A percentile compares a stretch with the other conserved stretches of the same genome.
Conservation (phyloP, 768 basidiomycete species). For the Leccinum boreale region DNA sequence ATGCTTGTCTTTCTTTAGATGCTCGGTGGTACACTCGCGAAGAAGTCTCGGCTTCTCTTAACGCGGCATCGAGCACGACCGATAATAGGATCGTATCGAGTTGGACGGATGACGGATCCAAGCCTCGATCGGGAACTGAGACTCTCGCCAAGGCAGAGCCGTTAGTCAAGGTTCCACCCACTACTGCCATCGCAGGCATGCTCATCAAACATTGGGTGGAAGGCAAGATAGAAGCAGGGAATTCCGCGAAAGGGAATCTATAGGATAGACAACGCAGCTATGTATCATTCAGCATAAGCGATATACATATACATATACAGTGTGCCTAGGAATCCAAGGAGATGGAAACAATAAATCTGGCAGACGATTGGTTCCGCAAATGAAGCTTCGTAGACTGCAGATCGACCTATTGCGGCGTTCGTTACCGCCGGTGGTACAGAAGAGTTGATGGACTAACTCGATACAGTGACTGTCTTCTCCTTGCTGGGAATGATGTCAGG, state of each 20-base stretch:
- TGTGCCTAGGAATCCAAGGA: not conserved
- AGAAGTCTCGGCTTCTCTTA: conserved; percentile 62
- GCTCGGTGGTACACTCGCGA: conserved; percentile 85
- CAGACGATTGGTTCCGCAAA: not conserved
- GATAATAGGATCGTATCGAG: conserved; percentile 24
- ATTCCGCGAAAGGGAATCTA: conserved; percentile 41
- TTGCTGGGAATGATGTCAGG: not conserved
- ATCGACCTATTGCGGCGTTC: not conserved
- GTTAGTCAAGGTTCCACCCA: conserved; percentile 72
- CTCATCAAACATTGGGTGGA: conserved; percentile 81
- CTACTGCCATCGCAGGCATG: conserved; percentile 79
- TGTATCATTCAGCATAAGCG: not conserved
- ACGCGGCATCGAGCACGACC: conserved; percentile 26
- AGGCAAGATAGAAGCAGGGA: conserved; percentile 45
- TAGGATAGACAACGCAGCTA: conserved; percentile 38
- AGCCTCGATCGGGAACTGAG: conserved; percentile 13
- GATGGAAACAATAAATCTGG: not conserved
- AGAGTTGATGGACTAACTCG: not conserved
- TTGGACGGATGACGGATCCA: conserved; percentile 21
- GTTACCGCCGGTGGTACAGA: not conserved
- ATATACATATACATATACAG: not conserved
- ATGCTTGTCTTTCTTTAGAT: conserved; percentile 45
- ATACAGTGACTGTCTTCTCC: not conserved
- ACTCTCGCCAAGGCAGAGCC: conserved; percentile 36
- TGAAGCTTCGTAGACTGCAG: not conserved